Base-by-base conservation (phyloP, 164 flowering plant genomes). In the Vitis amurensis region DNA sequence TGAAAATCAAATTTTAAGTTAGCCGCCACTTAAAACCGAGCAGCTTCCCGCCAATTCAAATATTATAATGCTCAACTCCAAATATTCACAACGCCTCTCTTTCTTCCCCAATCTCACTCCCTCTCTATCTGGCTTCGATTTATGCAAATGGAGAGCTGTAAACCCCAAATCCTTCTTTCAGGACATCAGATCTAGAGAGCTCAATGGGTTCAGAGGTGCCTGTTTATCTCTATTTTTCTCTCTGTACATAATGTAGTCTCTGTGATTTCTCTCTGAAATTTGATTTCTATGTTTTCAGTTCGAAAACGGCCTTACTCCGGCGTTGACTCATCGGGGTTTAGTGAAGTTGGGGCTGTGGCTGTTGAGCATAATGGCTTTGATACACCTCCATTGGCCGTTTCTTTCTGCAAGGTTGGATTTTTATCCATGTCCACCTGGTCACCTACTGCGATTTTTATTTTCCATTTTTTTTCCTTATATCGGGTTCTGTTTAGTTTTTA, bases 341-440 rank as follows among this genome's bases (percentile, higher is more conserved):
- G 65, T 3, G 77, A 79, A 65, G 61, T 70, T 11, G 91, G 89
- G 68, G 88, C 85, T n/a, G 16, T 90, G 14, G 74, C 89, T 0
- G 79, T 86, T 7, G 86, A 87, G 52, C 97, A 90, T 76, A 61
- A 73, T 8, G 88, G 83, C 3, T 71, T 49, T 0, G 59, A 74
- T 2, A 79, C 89, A 17, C 97, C 90, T 12, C 98, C 99, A 1
- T 30, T 95, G 70, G 91, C 99, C 14, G 57, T 88, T 55, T 93
- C 99, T 0, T 96, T 86, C 73, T 75, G 91, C 77, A 91, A 96
- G 93, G 99, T 95, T 55, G 6, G 12, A 44, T 14, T 29, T 15
- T 57, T 12, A 12, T 29, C 10, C 55, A 6, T 29, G 11, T 9
- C 6, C 16, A 3, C 30, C 8, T 3, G 16, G 16, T n/a, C 9